Evolutionary conservation across 2,329 filamentous ascomycete genomes (phyloP).

Genomic region (Beauveria pseudobassiana): DNA sequence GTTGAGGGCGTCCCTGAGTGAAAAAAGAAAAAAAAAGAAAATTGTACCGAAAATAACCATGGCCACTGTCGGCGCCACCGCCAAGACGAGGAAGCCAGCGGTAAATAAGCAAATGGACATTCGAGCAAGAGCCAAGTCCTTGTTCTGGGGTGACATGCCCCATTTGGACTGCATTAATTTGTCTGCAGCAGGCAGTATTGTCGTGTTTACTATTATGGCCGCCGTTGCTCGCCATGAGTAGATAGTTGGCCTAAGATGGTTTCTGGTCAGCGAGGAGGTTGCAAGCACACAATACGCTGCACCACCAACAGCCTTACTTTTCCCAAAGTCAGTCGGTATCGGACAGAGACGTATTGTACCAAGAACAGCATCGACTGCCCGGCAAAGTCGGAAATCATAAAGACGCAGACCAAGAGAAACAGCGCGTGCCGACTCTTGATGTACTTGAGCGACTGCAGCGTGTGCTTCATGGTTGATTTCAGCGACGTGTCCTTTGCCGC

Average conservation of each 20-base stretch:
- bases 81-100: neutral
- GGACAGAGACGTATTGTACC: slow-evolving; percentile 4
- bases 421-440: neutral
- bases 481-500: neutral
- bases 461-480: neutral
- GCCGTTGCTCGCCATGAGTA: slow-evolving; percentile 5
- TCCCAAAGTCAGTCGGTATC: slow-evolving; percentile 1
- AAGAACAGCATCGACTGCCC: slow-evolving; percentile 6
- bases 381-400: slow-evolving; percentile 6
- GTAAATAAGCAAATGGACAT: neutral
- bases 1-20: neutral
- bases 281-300: neutral
- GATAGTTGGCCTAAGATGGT: neutral
- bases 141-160: neutral
- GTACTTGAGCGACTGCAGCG: neutral
- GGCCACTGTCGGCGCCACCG: neutral
- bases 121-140: neutral
- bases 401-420: neutral
- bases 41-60: slow-evolving; percentile 1
- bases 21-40: neutral
- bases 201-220: neutral
- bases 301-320: neutral
- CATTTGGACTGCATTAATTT: neutral
- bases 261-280: neutral
- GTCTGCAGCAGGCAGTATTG: neutral